Base-by-base conservation (phyloP, 192 early-diverging fungal genomes). In the Haplosporangium gracile region DNA sequence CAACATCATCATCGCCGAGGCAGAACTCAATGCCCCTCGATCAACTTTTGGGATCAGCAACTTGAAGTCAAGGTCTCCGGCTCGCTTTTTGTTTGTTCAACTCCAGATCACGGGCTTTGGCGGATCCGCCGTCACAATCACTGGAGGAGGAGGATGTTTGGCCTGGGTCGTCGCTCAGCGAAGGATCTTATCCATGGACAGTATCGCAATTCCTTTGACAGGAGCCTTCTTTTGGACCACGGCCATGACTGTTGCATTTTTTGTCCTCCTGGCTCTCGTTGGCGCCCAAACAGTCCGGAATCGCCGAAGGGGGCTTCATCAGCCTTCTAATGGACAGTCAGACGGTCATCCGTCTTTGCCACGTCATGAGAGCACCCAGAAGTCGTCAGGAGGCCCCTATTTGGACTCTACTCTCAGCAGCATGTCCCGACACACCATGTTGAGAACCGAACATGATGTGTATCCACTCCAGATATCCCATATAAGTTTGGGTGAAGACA, bases 1-100 rank as follows among this genome's bases (percentile, higher is more conserved):
- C 63, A 86, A 86, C 29, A 86, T 86, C 63, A 81, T 86, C 79
- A 70, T 86, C 53, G 84, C 84, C 1, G 84, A 86, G 18, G 43
- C 69, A 16, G 84, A 75, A 11, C 84, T 86, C 65, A 86, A 86
- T 11, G 76, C 84, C 9, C 84, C 84, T 1, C 69, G 79, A 3
- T 71, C 72, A 13, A 75, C 84, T 0, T 86, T 86, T 63, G 84
- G 84, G 3, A 80, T 86, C 36, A 76, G 79, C 26, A 81, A 80
- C 60, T 43, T 86, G 18, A 77, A 32, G 2, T 81, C 84, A 0
- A 75, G 79, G 32, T 79, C 77, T 4, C 84, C 84, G 3, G 84
- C 84, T 2, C 69, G 84, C 20, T 86, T 86, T 43, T 45, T 86
- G 47, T 80, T 86, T 68, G 72, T 80, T 24, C 79, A 80, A 24